A percentile compares a stretch with the other conserved stretches of the same genome.
phyloP scores from a whole-genome alignment of 306 rosid genomes.

The Astragalus membranaceus region DNA sequence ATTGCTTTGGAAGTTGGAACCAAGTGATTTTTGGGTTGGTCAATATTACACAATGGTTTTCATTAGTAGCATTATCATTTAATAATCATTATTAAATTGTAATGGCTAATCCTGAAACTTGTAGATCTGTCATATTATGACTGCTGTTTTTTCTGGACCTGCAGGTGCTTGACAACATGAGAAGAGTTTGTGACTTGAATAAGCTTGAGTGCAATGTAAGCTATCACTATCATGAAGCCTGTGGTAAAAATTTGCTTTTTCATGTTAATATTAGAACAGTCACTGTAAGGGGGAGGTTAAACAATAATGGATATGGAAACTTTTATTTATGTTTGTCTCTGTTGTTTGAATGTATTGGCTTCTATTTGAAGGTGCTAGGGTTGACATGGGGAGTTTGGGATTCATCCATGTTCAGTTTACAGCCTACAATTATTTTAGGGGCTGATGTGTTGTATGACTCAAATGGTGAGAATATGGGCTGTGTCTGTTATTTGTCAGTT shows the following conservation, averaged over 20 bases:
- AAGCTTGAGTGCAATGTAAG: slow-evolving; percentile 66
- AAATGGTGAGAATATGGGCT: slow-evolving; percentile 39
- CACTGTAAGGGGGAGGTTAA: not conserved
- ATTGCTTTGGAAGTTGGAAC: not conserved
- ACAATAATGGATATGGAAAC: not conserved
- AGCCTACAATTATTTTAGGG: slow-evolving; percentile 67
- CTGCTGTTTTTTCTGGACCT: slow-evolving; percentile 15
- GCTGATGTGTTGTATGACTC: slow-evolving; percentile 85
- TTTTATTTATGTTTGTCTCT: not conserved
- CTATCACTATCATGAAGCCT: not conserved
- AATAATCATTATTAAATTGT: not conserved
- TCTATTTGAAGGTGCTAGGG: slow-evolving; percentile 52
- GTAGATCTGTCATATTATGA: slow-evolving; percentile 3
- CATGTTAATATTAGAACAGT: not conserved
- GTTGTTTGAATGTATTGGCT: slow-evolving; percentile 5
- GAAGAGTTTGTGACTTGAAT: slow-evolving; percentile 62
- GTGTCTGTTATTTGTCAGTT: not conserved
- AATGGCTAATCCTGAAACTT: not conserved
- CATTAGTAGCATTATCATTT: not conserved
- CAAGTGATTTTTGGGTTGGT: not conserved
- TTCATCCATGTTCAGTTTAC: slow-evolving; percentile 54
- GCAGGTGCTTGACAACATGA: slow-evolving; percentile 88
- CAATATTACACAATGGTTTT: not conserved
- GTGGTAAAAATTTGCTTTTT: not conserved
- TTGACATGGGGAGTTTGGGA: slow-evolving; percentile 95